phyloP scores from a whole-genome alignment of 768 basidiomycete genomes.

The Boletus rufocinnamomeus region DNA sequence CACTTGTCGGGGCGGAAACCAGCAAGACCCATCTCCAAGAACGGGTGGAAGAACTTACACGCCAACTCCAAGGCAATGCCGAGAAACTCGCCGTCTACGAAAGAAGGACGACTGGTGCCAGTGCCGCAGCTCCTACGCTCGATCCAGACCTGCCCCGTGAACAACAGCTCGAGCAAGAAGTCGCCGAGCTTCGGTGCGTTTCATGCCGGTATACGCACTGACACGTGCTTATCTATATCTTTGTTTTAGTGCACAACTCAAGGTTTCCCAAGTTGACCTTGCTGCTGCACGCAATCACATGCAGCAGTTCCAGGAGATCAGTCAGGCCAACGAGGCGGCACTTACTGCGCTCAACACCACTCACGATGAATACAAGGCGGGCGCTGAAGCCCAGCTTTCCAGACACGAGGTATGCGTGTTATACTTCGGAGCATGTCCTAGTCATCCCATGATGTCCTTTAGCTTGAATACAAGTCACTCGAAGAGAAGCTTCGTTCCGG shows the following conservation, averaged over 20 bases:
- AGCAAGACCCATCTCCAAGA: conserved; percentile 80
- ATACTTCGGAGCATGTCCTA: no score
- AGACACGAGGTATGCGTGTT: conserved; percentile 58
- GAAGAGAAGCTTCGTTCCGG: conserved; percentile 59
- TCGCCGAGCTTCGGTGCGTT: conserved; percentile 78
- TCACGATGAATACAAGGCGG: conserved; percentile 77
- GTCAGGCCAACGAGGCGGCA: conserved; percentile 78
- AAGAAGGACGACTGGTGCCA: conserved; percentile 47
- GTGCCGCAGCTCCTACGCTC: conserved; percentile 34
- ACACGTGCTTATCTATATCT: not conserved
- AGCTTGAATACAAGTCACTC: conserved; percentile 68
- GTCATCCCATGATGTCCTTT: not conserved
- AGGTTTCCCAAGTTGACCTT: conserved; percentile 77
- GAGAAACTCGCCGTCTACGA: conserved; percentile 91
- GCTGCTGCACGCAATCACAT: conserved; percentile 69
- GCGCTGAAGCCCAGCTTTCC: conserved; percentile 68
- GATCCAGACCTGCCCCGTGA: conserved; percentile 61
- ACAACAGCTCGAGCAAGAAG: conserved; percentile 80
- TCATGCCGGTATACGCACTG: not conserved
- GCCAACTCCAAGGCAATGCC: conserved; percentile 70
- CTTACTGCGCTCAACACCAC: conserved; percentile 67
- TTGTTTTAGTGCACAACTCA: conserved; percentile 61
- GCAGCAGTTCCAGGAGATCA: conserved; percentile 85
- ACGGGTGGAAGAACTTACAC: conserved; percentile 46
- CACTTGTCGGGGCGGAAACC: conserved; percentile 70